These are phyloP conservation scores for Arthonia radiata DNA, from an alignment of 495 filamentous ascomycete species.

Conservation along the genomic window DNA sequence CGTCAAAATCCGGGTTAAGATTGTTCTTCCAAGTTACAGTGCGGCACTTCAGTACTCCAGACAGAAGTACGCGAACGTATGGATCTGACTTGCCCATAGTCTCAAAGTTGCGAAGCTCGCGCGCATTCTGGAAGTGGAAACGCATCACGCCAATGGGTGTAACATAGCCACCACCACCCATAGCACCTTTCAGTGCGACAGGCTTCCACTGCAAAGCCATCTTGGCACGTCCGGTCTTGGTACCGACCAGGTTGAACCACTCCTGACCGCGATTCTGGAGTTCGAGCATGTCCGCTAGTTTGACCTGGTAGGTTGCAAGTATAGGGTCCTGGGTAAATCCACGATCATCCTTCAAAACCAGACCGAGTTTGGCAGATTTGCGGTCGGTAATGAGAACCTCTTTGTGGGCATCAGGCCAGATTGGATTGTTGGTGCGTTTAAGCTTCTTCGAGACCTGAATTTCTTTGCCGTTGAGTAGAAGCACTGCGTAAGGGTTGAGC, in stretches of 20 bases:
- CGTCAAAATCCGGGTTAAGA: constrained; percentile 86
- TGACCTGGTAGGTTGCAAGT: constrained; percentile 80
- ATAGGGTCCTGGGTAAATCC: constrained; percentile 64
- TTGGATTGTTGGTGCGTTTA: constrained; percentile 88
- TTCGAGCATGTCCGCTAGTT: constrained; percentile 75
- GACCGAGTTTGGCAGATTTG: constrained; percentile 64
- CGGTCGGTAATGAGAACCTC: constrained; percentile 85
- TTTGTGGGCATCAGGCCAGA: constrained; percentile 74
- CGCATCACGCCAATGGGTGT: constrained; percentile 87
- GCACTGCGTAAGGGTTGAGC: constrained; percentile 69
- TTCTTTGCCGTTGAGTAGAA: constrained; percentile 75
- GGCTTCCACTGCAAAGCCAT: constrained; percentile 86
- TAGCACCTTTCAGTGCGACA: constrained; percentile 50
- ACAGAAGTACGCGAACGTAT: constrained; percentile 69
- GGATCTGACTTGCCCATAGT: constrained; percentile 92
- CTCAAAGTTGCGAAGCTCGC: constrained; percentile 71
- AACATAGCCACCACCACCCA: constrained; percentile 63
- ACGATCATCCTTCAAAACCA: constrained; percentile 85
- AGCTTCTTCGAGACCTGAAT: constrained; percentile 65
- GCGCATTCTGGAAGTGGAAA: constrained; percentile 68
- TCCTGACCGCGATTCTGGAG: constrained; percentile 80
- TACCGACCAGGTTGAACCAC: constrained; percentile 76
- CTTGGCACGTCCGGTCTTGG: constrained; percentile 65
- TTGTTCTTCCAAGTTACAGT: constrained; percentile 95
- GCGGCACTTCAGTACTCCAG: constrained; percentile 65